phyloP scores from a whole-genome alignment of 1,139 yeast species.

The Kurtzmaniella quercitrusa region DNA sequence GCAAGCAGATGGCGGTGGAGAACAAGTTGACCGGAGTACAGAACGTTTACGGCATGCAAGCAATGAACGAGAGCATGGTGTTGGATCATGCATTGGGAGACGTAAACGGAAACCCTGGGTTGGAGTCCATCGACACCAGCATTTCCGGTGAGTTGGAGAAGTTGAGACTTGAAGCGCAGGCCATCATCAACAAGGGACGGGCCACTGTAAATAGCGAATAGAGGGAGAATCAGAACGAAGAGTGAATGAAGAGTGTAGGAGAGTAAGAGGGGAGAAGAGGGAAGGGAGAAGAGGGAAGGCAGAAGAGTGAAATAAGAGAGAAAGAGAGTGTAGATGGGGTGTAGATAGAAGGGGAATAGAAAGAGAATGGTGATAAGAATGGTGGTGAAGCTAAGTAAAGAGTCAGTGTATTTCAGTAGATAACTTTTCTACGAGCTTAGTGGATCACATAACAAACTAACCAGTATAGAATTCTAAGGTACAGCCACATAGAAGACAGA shows the following conservation, averaged over 20 bases:
- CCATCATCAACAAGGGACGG: constrained; percentile 16
- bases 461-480: too few species aligned
- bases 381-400: background rate
- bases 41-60: constrained; percentile 24
- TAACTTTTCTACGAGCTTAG: too few species aligned
- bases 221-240: background rate
- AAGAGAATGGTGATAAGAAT: too few species aligned
- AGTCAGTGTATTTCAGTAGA: too few species aligned
- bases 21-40: constrained; percentile 33
- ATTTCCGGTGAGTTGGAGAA: constrained; percentile 35
- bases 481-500: too few species aligned
- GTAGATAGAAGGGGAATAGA: background rate
- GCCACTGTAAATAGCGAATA: constrained; percentile 2
- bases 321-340: too few species aligned
- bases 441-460: too few species aligned
- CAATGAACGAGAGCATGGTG: constrained; percentile 29
- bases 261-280: too few species aligned
- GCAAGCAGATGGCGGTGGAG: constrained; percentile 29
- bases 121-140: constrained; percentile 39
- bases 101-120: constrained; percentile 43
- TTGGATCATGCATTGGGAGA: constrained; percentile 35
- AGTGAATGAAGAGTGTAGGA: too few species aligned
- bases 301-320: too few species aligned
- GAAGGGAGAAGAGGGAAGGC: too few species aligned
- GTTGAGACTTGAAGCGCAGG: constrained; percentile 34